Evolutionary conservation across 139 green algal species (phyloP).

Genomic region (Picochlorum sp.): DNA sequence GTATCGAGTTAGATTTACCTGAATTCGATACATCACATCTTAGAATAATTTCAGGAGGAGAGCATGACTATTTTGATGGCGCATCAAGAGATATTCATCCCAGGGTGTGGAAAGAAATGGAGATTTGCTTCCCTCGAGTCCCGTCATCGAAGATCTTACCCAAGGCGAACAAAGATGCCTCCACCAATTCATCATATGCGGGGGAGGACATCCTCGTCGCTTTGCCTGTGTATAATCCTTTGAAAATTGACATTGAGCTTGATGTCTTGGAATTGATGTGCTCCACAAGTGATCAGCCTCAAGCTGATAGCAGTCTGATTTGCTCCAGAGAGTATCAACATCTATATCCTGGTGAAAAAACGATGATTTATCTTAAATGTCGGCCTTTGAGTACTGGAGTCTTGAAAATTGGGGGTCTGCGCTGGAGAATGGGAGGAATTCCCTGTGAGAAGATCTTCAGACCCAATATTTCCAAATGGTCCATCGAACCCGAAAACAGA

Average conservation of each 20-base stretch:
- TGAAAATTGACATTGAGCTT: constrained; percentile 56
- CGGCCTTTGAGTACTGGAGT: constrained; percentile 37
- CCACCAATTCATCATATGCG: constrained; percentile 33
- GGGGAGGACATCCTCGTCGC: constrained; percentile 66
- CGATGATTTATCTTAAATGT: constrained; percentile 42
- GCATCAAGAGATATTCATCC: constrained; percentile 24
- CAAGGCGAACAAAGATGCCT: neutral
- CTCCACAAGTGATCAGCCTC: constrained; percentile 10
- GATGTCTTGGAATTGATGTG: constrained; percentile 51
- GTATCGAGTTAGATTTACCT: too few species aligned
- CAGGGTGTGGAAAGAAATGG: constrained; percentile 40
- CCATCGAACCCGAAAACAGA: neutral
- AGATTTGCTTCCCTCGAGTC: constrained; percentile 24
- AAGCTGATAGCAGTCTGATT: too few species aligned
- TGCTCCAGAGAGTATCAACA: too few species aligned
- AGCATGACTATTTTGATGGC: constrained; percentile 41
- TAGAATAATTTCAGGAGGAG: constrained; percentile 51
- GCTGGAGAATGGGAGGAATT: constrained; percentile 52
- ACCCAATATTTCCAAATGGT: neutral
- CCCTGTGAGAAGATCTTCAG: constrained; percentile 24
- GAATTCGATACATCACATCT: constrained; percentile 43
- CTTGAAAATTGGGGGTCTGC: constrained; percentile 50
- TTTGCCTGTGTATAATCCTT: constrained; percentile 69
- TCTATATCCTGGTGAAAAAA: constrained; percentile 22
- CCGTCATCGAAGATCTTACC: neutral